A percentile compares a stretch with the other conserved stretches of the same genome.
Evolutionary conservation across 2,329 filamentous ascomycete genomes (phyloP).

Genomic region (Cladophialophora bantiana): DNA sequence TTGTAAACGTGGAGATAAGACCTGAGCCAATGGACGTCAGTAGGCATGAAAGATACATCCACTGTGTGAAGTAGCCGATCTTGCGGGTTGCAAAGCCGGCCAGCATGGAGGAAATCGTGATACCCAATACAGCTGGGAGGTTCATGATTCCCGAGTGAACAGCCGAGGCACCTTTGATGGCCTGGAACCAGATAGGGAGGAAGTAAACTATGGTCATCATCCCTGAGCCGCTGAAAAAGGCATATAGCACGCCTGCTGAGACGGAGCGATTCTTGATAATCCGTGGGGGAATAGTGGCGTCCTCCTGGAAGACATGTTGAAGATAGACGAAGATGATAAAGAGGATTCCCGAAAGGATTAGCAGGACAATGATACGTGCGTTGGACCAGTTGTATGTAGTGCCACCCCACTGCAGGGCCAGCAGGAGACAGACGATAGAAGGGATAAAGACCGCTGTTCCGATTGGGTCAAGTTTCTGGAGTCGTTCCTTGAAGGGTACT

Average conservation of each 20-base stretch:
- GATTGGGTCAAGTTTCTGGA: conserved; percentile 59
- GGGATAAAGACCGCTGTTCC: conserved; percentile 68
- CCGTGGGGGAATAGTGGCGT: conserved; percentile 63
- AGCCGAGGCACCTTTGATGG: conserved; percentile 45
- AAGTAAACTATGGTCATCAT: conserved; percentile 41
- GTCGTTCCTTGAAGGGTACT: conserved; percentile 38
- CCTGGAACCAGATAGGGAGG: conserved; percentile 44
- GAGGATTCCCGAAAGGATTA: conserved; percentile 46
- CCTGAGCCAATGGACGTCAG: conserved; percentile 43
- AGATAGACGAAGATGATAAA: conserved; percentile 51
- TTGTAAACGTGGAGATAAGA: conserved; percentile 43
- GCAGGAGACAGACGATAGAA: conserved; percentile 64
- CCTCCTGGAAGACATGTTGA: conserved; percentile 62
- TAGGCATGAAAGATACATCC: conserved; percentile 45
- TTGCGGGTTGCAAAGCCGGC: conserved; percentile 40
- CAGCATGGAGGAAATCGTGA: conserved; percentile 34
- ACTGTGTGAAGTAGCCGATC: conserved; percentile 47
- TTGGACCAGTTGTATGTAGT: conserved; percentile 46
- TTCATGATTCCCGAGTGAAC: conserved; percentile 43
- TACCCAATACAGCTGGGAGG: conserved; percentile 35
- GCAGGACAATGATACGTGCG: conserved; percentile 44
- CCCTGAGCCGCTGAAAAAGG: conserved; percentile 41
- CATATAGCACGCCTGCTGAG: conserved; percentile 55
- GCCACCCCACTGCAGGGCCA: conserved; percentile 66
- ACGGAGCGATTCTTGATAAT: conserved; percentile 63